A percentile compares a stretch with the other conserved stretches of the same genome.
phyloP scores from a whole-genome alignment of 2,329 filamentous ascomycete species.

The Pseudopyricularia cyperi region DNA sequence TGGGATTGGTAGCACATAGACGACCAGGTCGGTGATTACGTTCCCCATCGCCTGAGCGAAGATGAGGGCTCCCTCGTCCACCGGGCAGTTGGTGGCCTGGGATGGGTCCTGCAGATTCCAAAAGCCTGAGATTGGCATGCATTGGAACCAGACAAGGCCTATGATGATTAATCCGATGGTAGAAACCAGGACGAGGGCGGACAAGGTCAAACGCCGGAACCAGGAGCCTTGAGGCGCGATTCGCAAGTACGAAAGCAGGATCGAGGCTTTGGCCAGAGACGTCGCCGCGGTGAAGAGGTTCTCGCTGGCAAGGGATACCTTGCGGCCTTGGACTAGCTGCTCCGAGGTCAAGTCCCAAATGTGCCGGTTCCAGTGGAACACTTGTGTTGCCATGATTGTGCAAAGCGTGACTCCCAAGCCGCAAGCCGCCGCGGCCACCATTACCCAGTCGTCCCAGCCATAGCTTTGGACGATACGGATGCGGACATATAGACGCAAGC shows the following conservation, averaged over 20 bases:
- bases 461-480: slow-evolving; percentile 17
- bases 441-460: slow-evolving; percentile 27
- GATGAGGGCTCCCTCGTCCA: slow-evolving; percentile 15
- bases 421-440: slow-evolving; percentile 20
- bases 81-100: not conserved
- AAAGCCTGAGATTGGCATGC: slow-evolving; percentile 16
- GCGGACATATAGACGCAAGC: slow-evolving; percentile 23
- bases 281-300: slow-evolving; percentile 26
- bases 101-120: slow-evolving; percentile 11
- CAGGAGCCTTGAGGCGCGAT: slow-evolving; percentile 19
- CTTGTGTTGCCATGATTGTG: not conserved
- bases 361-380: not conserved
- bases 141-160: slow-evolving; percentile 22
- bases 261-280: slow-evolving; percentile 27
- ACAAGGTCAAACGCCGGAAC: slow-evolving; percentile 19
- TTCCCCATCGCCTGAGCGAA: slow-evolving; percentile 18
- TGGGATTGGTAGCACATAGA: slow-evolving; percentile 23
- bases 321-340: not conserved
- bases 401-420: not conserved
- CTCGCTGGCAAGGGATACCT: slow-evolving; percentile 23
- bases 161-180: slow-evolving; percentile 18
- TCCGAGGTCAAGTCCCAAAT: slow-evolving; percentile 1
- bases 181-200: slow-evolving; percentile 14
- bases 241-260: slow-evolving; percentile 24
- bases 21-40: slow-evolving; percentile 19